Evolutionary conservation across 306 rosid genomes (phyloP), one percentile per base, ranked within the genome.

Genomic region (Vicia faba): DNA sequence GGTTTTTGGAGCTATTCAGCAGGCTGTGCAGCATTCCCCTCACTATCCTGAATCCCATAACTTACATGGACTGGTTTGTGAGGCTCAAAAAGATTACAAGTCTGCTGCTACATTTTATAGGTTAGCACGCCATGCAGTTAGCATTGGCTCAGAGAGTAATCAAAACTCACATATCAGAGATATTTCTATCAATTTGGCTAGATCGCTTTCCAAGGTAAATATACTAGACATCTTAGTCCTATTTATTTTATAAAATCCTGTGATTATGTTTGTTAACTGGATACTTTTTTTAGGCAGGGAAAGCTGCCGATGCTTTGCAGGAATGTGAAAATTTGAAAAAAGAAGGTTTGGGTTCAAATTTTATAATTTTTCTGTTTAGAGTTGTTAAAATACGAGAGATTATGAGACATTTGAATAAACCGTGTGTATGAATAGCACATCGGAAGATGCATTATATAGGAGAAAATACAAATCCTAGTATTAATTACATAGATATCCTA

Each of bases 1-100:
- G 96, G 96, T 92, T 68, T 85, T 81, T 51, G 93, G 91, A 80
- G 98, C 96, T 68, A 92, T 89, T 82, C 83, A 75, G 81, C 98
- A 89, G 87, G 96, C 98, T 38, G 79, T 86, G 64, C 96, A 87
- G 80, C 96, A 55, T 64, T 84, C 89, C 61, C 98, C 98, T 70
- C 84, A 88, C 51, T 84, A 68, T 76, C 96, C 98, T 8, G 98
- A 92, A 82, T 80, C 87, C 68, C 92, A 87, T 75, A 92, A 92
- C 86, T 86, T 92, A 66, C 69, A 71, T 73, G 98, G 96, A 74
- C 67, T 92, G 73, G 92, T 82, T 61, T 87, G 79, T 64, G 98
- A 92, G 85, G 86, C 96, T 78, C 89, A 77, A 63, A 79, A 69
- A 53, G 89, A 92, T 75, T 89, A 84, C 76, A 83, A 65, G 39